Base-by-base conservation (phyloP, 2,329 filamentous ascomycete species). In the Metarhizium sp. region DNA sequence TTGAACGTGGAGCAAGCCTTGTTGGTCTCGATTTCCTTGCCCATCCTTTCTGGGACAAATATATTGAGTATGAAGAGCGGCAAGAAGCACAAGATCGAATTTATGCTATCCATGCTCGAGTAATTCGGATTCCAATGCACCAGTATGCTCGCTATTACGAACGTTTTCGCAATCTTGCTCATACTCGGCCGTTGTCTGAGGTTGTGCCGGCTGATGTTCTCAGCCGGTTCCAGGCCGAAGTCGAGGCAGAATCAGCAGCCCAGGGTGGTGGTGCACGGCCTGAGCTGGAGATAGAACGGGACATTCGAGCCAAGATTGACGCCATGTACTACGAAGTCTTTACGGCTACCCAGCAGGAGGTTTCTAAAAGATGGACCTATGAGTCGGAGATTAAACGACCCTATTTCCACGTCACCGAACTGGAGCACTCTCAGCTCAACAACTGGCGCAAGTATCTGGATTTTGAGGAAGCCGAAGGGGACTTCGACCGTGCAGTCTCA, bases 21-120 rank as follows among this genome's bases (percentile, higher is more conserved):
- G 91, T 96, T 45, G 94, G 94, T 16, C 80, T 97, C 18, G 94
- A 99, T 72, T 99, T 96, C 67, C 79, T 96, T 34, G 87, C 92
- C 2, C 91, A 96, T 68, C 91, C 91, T 1, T 96, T 99, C 74
- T 99, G 94, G 94, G 94, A 99, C 71, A 97, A 96, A 73, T 99
- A 96, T 67, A 84, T 99, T 60, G 94, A 97, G 68, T 97, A 95
- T 65, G 94, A 97, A 69, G 92, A 96, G 69, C 87, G 92, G 2
- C 78, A 92, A 59, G 91, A 96, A 65, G 84, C 87, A 0, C 82
- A 87, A 14, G 89, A 95, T 60, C 90, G 85, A 64, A 89, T 96
- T 54, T 95, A 95, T 63, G 84, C 82, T 45, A 90, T 99, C 55
- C 79, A 96, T 53, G 79, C 80, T 58, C 88, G 92, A 54, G 81